Conservation (phyloP, 306 rosid species). For the Lithocarpus polystachyus region DNA sequence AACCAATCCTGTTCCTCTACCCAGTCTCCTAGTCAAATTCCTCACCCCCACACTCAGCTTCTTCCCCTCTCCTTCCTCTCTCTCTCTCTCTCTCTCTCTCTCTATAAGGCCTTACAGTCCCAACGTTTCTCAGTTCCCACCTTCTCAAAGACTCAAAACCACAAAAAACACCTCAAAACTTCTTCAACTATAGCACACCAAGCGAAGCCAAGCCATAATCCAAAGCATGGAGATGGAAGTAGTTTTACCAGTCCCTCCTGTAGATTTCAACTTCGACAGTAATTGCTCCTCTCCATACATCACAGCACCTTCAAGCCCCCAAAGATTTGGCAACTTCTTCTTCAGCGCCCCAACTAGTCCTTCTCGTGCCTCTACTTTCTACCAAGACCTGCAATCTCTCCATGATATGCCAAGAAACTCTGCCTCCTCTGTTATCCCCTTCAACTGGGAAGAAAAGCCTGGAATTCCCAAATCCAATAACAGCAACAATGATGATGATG, state of each 20-base stretch:
- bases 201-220: background rate
- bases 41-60: background rate
- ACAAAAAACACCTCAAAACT: background rate
- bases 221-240: constrained; percentile 33
- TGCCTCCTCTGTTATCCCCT: constrained; percentile 41
- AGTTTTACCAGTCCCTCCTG: constrained; percentile 20
- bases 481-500: background rate
- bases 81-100: background rate
- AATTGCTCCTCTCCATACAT: constrained; percentile 77
- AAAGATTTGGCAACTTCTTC: constrained; percentile 58
- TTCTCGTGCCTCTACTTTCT: constrained; percentile 41
- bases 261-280: constrained; percentile 77
- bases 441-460: constrained; percentile 61
- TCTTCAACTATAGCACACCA: background rate
- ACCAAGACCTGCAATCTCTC: constrained; percentile 13
- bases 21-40: constrained; percentile 23
- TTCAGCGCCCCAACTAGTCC: constrained; percentile 92
- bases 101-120: constrained; percentile 24
- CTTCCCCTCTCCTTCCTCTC: constrained; percentile 16
- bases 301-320: constrained; percentile 92
- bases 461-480: constrained; percentile 43
- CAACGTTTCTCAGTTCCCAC: constrained; percentile 26
- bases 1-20: background rate
- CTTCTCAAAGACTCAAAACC: constrained; percentile 12
- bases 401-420: constrained; percentile 5